Evolutionary conservation across 495 filamentous ascomycete species (phyloP).

Genomic region (Trypethelium eluteriae): DNA sequence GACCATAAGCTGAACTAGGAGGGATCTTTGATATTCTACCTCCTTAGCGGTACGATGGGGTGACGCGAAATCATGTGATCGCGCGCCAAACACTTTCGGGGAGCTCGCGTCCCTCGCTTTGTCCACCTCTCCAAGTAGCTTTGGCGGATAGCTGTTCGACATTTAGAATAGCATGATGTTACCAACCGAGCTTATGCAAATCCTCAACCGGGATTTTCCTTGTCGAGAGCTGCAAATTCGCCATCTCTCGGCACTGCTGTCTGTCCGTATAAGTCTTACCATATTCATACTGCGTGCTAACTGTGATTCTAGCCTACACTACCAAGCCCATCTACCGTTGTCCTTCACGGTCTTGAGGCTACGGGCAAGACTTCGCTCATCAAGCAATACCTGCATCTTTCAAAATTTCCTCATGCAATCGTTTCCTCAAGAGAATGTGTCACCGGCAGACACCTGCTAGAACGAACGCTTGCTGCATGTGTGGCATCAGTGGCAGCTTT

Average conservation of each 20-base stretch:
- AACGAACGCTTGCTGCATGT: slow-evolving; percentile 46
- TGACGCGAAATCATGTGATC: slow-evolving; percentile 20
- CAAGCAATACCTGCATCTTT: slow-evolving; percentile 50
- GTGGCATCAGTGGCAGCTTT: slow-evolving; percentile 20
- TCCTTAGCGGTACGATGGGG: background rate
- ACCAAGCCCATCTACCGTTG: slow-evolving; percentile 51
- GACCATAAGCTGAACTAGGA: too few species aligned
- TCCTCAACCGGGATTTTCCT: slow-evolving; percentile 26
- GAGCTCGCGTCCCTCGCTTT: background rate
- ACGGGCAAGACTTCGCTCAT: slow-evolving; percentile 80
- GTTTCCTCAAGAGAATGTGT: slow-evolving; percentile 80
- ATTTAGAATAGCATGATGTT: slow-evolving; percentile 22
- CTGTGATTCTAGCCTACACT: slow-evolving; percentile 33
- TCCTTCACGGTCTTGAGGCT: slow-evolving; percentile 81
- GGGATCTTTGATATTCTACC: too few species aligned
- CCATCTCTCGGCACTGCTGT: slow-evolving; percentile 29
- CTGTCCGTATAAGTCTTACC: slow-evolving; percentile 19
- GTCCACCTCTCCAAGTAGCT: too few species aligned
- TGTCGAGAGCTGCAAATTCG: slow-evolving; percentile 35
- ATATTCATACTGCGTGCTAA: background rate
- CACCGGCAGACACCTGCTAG: slow-evolving; percentile 78
- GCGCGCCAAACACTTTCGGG: background rate
- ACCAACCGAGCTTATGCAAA: slow-evolving; percentile 25
- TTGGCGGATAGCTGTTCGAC: background rate
- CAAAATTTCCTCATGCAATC: slow-evolving; percentile 56